Percentiles rank a stretch among this genome's conserved stretches.
Evolutionary conservation across 768 basidiomycete species (phyloP).

Genomic region (Boletus tylopilopsis): DNA sequence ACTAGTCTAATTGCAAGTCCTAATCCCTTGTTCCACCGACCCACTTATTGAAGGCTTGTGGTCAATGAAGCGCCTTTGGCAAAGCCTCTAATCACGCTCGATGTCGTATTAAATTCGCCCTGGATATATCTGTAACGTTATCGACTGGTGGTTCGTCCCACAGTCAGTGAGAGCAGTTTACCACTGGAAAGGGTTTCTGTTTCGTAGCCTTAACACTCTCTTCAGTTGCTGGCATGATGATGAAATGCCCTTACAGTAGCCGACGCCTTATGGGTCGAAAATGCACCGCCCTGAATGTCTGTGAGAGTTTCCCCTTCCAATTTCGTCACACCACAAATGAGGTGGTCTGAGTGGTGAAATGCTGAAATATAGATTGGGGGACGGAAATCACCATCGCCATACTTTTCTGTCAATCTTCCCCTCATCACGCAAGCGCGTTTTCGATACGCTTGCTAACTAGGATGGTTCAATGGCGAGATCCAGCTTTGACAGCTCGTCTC

Average conservation of each 20-base stretch:
- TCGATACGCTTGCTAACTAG: not conserved
- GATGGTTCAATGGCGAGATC: constrained; percentile 22
- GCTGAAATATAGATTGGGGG: not conserved
- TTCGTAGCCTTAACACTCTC: not conserved
- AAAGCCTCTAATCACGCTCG: too few relatives aligned
- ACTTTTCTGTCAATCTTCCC: not conserved
- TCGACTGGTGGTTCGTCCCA: not conserved
- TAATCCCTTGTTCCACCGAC: too few relatives aligned
- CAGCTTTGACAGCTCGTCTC: constrained; percentile 4
- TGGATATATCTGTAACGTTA: not conserved
- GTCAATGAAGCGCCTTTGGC: too few relatives aligned
- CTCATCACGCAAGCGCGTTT: not conserved
- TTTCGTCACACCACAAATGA: not conserved
- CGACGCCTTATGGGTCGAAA: not conserved
- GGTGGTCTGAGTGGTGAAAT: not conserved
- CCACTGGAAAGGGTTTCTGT: not conserved
- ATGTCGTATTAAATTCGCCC: too few relatives aligned
- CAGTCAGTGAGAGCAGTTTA: not conserved
- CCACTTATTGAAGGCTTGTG: too few relatives aligned
- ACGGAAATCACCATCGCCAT: not conserved
- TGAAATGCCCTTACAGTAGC: not conserved
- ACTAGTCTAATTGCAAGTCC: too few relatives aligned
- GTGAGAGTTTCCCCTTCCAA: constrained; percentile 6
- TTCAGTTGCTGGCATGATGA: not conserved
- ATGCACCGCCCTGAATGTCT: not conserved